Base-by-base conservation (phyloP, 2,329 filamentous ascomycete species). In the Dothistroma septosporum region DNA sequence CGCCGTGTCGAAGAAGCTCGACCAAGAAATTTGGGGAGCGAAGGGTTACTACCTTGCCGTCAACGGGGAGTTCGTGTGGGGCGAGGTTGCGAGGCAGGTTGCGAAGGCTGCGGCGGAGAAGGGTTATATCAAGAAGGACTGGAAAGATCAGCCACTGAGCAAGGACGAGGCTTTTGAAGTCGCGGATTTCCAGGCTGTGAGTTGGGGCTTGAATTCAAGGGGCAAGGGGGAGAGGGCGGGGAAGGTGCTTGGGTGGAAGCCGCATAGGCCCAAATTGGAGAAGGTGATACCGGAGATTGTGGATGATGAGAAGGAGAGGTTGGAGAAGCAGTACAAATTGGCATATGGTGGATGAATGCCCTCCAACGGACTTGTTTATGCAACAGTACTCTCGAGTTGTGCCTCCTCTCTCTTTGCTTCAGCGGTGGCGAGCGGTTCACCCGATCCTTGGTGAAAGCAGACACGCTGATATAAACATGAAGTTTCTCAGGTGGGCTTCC, bases 1-100 rank as follows among this genome's bases (percentile, higher is more conserved):
- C 9, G 65, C 64, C 1, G 62, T 61, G 4, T 31, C 58, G 33
- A 71, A 77, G 9, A 74, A 76, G 14, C 69, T 70, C 2, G 64
- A 65, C 35, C 62, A 64, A 1, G 77, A 76, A 22, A 74, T 79
- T 0, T 91, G 88, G 80, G 87, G 86, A 2, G 74, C 74, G 0
- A 75, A 83, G 47, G 87, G 80, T 1, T 92, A 91, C 69, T 91
- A 85, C 74, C 85, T 92, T 61, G 78, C 82, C 2, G 85, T 88
- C 70, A 82, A 81, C 64, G 87, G 85, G 3, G 75, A 82, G 55
- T 84, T 88, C 70, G 75, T 75, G 24, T 92, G 87, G 87, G 66
- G 66, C 8, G 71, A 74, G 16, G 55, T 75, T 28, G 58, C 60
- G 7, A 60, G 57, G 53, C 47, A 54, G 28, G 61, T 67, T 16